These are phyloP conservation scores for Daedaleopsis sinensis DNA, from an alignment of 768 basidiomycete species.

Conservation along the genomic window DNA sequence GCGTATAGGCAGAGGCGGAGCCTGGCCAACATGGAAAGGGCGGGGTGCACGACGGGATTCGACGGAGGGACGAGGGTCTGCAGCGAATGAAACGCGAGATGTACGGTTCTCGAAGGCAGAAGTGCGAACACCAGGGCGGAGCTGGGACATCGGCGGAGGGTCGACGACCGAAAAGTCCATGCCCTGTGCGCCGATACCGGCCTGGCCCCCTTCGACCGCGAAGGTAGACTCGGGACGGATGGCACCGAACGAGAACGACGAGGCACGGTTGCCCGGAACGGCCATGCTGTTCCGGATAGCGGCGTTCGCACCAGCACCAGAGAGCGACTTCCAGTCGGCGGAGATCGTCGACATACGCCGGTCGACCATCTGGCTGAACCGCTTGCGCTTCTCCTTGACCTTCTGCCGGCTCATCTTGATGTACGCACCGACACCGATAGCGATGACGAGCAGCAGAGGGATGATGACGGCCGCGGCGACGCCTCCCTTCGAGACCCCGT, in stretches of 20 bases:
- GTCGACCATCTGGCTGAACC: constrained; percentile 70
- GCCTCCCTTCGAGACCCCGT: constrained; percentile 49
- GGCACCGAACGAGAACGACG: constrained; percentile 60
- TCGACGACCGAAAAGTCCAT: constrained; percentile 17
- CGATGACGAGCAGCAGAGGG: constrained; percentile 60
- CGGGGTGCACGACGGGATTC: constrained; percentile 49
- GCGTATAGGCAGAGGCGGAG: constrained; percentile 45
- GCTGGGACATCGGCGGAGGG: constrained; percentile 41
- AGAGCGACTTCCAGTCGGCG: constrained; percentile 75
- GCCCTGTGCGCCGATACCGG: constrained; percentile 42
- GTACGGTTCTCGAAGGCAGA: constrained; percentile 50
- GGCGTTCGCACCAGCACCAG: constrained; percentile 67
- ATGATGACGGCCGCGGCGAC: constrained; percentile 69
- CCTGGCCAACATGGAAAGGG: constrained; percentile 41
- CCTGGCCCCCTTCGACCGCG: constrained; percentile 48
- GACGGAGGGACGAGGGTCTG: constrained; percentile 51
- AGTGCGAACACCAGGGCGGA: constrained; percentile 59
- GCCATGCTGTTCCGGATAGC: constrained; percentile 76
- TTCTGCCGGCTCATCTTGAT: constrained; percentile 55
- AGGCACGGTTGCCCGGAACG: constrained; percentile 43
- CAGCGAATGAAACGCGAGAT: constrained; percentile 72
- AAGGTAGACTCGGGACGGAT: constrained; percentile 48
- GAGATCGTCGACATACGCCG: constrained; percentile 85
- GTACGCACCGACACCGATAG: constrained; percentile 46
- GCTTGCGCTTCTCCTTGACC: constrained; percentile 53